Percentiles rank a stretch among this genome's conserved stretches.
phyloP scores from a whole-genome alignment of 768 basidiomycete genomes.

The Solioccasus polychromus region DNA sequence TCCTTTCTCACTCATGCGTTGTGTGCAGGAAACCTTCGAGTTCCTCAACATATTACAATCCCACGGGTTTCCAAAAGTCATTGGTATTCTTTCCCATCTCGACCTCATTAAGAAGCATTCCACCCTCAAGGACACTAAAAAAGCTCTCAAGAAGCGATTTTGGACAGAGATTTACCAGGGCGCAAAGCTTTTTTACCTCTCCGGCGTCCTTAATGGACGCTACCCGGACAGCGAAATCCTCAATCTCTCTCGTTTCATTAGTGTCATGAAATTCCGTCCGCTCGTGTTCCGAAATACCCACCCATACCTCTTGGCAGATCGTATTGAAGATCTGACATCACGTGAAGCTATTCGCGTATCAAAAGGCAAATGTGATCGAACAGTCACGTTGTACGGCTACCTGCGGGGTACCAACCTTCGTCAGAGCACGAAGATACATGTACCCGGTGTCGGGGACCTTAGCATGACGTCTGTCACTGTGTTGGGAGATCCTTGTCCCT shows the following conservation, averaged over 20 bases:
- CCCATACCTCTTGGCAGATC: conserved; percentile 92
- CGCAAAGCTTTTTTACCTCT: conserved; percentile 96
- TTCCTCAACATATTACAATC: conserved; percentile 96
- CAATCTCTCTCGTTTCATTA: conserved; percentile 94
- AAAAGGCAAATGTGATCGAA: conserved; percentile 91
- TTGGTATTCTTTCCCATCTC: conserved; percentile 92
- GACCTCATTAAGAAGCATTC: conserved; percentile 94
- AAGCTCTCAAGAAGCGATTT: conserved; percentile 93
- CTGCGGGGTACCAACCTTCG: conserved; percentile 86
- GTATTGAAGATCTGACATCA: conserved; percentile 91
- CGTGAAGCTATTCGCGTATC: conserved; percentile 74
- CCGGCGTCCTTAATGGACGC: conserved; percentile 94
- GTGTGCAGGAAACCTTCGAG: conserved; percentile 90
- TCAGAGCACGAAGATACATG: conserved; percentile 76
- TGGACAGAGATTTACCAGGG: conserved; percentile 99
- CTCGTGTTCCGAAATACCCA: conserved; percentile 94
- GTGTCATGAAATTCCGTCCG: conserved; percentile 98
- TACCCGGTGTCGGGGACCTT: conserved; percentile 93
- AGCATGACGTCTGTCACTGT: conserved; percentile 67
- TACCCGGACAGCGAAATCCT: conserved; percentile 97
- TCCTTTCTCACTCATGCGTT: background rate
- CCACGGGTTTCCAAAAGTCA: conserved; percentile 98
- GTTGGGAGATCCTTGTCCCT: conserved; percentile 92
- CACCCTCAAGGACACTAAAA: conserved; percentile 86
- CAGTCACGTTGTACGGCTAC: conserved; percentile 91